Base-by-base conservation (phyloP, 495 filamentous ascomycete genomes). In the Physcia stellaris region DNA sequence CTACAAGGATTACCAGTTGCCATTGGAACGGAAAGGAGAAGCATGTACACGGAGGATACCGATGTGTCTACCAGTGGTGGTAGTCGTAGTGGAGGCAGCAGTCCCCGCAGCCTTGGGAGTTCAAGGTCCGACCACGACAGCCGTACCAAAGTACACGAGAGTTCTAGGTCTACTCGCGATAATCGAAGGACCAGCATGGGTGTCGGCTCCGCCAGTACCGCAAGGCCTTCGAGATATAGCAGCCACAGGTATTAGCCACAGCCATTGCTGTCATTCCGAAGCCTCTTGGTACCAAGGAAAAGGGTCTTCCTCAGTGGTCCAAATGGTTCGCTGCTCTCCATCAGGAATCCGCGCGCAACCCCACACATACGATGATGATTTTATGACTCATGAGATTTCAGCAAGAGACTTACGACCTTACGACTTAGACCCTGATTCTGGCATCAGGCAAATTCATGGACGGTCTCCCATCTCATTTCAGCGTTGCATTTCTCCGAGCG, bases 1-100 rank as follows among this genome's bases (percentile, higher is more conserved):
- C 70, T 90, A 54, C 86, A 94, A 71, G 86, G 86, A 27, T 66
- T 90, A 29, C 86, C 86, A 31, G 84, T 76, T 28, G 71, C 77
- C 4, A 80, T 79, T 57, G 76, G 76, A 12, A 72, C 71, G 16
- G 76, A 77, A 9, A 55, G 75, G 28, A 61, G 63, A 47, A 58
- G 53, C 32, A 52, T 52, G 28, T 58, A 53, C 34, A 49, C 47
- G 39, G 62, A 72, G 40, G 66, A 70, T 38, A 60, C 58, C 19
- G 64, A 66, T 42, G 57, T 50, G 19, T 66, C 57, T 20, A 60
- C 51, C 34, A 68, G 62, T 46, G 57, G 56, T 23, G 67, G 61
- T 5, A 77, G 71, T 43, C 62, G 68, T 24, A 69, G 66, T 46
- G 65, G 64, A 15, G 66, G 61, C 7, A 74, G 69, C 40, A 80